Evolutionary conservation across 768 basidiomycete species (phyloP).

Genomic region (Pisolithus sp.): DNA sequence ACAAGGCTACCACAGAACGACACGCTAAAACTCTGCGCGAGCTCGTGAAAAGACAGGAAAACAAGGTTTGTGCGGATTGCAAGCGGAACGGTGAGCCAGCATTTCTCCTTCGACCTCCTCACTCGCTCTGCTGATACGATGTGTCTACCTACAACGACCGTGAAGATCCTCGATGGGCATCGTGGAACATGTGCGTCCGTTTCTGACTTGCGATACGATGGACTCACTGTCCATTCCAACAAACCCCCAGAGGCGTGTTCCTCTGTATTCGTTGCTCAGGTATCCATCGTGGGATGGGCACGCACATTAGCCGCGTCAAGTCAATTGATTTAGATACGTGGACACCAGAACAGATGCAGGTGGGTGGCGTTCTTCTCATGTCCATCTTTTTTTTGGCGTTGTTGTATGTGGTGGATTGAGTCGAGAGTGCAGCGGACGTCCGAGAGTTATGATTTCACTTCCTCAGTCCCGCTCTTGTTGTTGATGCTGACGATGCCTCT

Average conservation of each 20-base stretch:
- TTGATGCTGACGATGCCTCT: not conserved
- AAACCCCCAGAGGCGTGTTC: constrained; percentile 67
- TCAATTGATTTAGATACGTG: constrained; percentile 96
- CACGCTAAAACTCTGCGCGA: constrained; percentile 76
- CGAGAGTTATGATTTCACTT: too few species aligned
- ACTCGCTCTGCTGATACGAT: not conserved
- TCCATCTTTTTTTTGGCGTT: too few species aligned
- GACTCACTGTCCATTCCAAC: not conserved
- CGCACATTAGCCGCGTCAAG: constrained; percentile 95
- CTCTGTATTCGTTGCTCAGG: constrained; percentile 97
- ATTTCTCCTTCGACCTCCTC: not conserved
- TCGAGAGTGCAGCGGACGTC: too few species aligned
- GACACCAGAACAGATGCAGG: constrained; percentile 97
- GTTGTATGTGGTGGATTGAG: too few species aligned
- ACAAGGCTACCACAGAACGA: constrained; percentile 80
- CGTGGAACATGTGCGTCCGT: constrained; percentile 82
- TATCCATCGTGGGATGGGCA: constrained; percentile 96
- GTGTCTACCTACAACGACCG: not conserved
- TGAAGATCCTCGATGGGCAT: constrained; percentile 94
- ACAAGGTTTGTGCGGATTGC: constrained; percentile 94
- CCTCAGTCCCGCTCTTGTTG: not conserved
- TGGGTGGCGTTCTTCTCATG: constrained; percentile 27
- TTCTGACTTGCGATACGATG: not conserved
- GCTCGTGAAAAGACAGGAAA: constrained; percentile 82
- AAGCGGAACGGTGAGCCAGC: constrained; percentile 78